Base-by-base conservation (phyloP, 2,329 filamentous ascomycete genomes). In the Torrubiella hemipterigena region DNA sequence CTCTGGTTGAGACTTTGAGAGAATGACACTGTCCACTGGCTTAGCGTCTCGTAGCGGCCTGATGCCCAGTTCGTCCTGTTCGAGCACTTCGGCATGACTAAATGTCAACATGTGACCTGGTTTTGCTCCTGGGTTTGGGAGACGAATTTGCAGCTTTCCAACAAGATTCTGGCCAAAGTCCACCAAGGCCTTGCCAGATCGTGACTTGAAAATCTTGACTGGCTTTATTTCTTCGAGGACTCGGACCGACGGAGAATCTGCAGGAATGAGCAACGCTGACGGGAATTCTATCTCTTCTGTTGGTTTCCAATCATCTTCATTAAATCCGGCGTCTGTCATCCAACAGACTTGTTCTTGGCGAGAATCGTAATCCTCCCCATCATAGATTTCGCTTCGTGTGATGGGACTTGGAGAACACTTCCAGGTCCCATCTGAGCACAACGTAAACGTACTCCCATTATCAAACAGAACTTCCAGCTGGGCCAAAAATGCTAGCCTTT, bases 161-260 rank as follows among this genome's bases (percentile, higher is more conserved):
- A 73, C 69, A 0, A 74, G 49, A 39, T 75, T 73, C 42, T 75
- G 69, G 2, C 69, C 69, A 43, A 74, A 73, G 38, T 75, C 51
- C 12, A 72, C 34, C 3, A 71, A 44, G 0, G 50, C 57, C 37
- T 64, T 65, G 1, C 63, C 61, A 0, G 58, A 56, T 0, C 52
- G 49, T 0, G 56, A 44, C 36, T 38, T 45, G 11, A 53, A 52
- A 20, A 56, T 48, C 11, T 38, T 28, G 6, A 37, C 30, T 8
- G 45, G 57, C 44, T 38, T 54, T 10, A 54, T 16, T 3, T 42
- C 42, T 38, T 45, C 49, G 21, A 27, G 49, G 19, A 47, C 57
- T 11, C 60, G 51, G 0, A 69, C 57, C 1, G 65, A 65, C 3
- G 66, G 56, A 0, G 49, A 54, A 34, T 62, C 56, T 0, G 63